Evolutionary conservation across 148 eudicot species (phyloP).

Genomic region (Polygonum aviculare): DNA sequence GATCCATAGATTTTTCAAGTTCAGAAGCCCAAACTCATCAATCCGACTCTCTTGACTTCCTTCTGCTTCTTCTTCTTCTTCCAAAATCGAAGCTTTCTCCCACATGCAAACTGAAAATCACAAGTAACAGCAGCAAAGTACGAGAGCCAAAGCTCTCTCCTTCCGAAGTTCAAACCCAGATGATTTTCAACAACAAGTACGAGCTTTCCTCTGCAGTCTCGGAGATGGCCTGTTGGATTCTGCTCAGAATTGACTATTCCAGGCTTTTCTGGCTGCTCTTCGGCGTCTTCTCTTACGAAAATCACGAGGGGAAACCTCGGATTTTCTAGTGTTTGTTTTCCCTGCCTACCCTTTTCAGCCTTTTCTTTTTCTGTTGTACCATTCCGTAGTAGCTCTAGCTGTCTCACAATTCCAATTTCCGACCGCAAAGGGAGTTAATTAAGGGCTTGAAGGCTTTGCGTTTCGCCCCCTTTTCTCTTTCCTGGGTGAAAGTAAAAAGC

Average conservation of each 20-base stretch:
- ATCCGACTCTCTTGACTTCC: no score
- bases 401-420: not conserved
- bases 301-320: constrained; percentile 74
- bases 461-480: not conserved
- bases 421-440: not conserved
- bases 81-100: not conserved
- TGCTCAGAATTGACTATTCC: constrained; percentile 67
- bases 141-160: no score
- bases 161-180: not conserved
- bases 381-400: not conserved
- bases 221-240: constrained; percentile 63
- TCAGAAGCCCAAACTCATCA: not conserved
- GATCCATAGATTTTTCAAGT: not conserved
- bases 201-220: not conserved
- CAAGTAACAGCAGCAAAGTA: not conserved
- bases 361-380: not conserved
- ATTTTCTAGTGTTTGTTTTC: constrained; percentile 33
- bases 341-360: not conserved
- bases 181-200: constrained; percentile 1
- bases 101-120: not conserved
- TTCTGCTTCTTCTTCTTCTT: not conserved
- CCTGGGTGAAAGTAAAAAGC: not conserved
- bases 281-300: constrained; percentile 70
- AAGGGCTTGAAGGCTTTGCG: not conserved
- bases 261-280: constrained; percentile 76